These are phyloP conservation scores for Noccaea bulbosa DNA, from an alignment of 345 rosid species.

Conservation along the genomic window DNA sequence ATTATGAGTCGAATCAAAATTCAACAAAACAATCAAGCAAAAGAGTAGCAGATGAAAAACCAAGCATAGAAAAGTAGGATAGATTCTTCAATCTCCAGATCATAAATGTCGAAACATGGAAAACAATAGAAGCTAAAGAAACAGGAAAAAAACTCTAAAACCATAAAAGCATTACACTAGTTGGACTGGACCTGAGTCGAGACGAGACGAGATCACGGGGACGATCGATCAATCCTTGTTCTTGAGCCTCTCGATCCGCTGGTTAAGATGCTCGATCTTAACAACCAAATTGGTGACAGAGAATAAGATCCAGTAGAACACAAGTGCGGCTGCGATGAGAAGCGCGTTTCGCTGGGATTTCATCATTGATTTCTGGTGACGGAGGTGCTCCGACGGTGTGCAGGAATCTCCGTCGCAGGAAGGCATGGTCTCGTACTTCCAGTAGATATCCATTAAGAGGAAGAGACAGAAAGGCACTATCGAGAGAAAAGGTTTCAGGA, in stretches of 20 bases:
- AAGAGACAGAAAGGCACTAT: constrained; percentile 90
- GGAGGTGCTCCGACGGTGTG: constrained; percentile 76
- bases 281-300: constrained; percentile 74
- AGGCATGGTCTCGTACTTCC: constrained; percentile 92
- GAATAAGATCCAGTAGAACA: constrained; percentile 84
- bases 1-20: constrained; percentile 2
- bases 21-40: neutral
- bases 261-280: constrained; percentile 69
- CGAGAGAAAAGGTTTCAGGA: constrained; percentile 82
- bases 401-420: constrained; percentile 73
- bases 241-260: constrained; percentile 76
- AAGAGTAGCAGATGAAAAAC: neutral
- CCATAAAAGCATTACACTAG: constrained; percentile 6
- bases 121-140: neutral
- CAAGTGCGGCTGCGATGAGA: constrained; percentile 69
- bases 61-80: constrained; percentile 11
- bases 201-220: neutral
- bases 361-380: constrained; percentile 92
- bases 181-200: constrained; percentile 30
- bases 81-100: constrained; percentile 11
- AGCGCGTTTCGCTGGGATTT: constrained; percentile 91
- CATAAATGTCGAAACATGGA: neutral
- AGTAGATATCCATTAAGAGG: constrained; percentile 84
- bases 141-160: neutral
- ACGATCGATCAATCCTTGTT: constrained; percentile 45